Evolutionary conservation across 495 filamentous ascomycete species (phyloP), one percentile per base, ranked within the genome.

Genomic region (Pyrenopolyporus hunteri): DNA sequence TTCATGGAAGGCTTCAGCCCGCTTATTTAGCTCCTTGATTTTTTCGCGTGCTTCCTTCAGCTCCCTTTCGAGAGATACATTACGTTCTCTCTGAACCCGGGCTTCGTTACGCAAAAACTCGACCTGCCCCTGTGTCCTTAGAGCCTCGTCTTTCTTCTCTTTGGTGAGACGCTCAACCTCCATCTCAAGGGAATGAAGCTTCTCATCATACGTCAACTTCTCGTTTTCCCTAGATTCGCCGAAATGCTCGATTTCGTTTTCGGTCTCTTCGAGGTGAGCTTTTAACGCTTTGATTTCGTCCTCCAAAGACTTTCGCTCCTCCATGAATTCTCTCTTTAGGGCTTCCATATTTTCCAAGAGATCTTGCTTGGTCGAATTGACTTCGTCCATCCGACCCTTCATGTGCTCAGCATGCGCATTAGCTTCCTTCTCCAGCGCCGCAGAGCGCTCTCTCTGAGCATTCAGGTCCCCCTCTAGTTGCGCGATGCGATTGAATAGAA

Each of bases 321-420:
- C 85, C 36, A 88, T 80, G 66, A 97, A 97, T 68, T 98, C 93
- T 23, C 85, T 85, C 69, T 96, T 90, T 26, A 91, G 83, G 26
- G 93, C 90, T 66, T 97, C 92, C 70, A 99, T 87, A 67, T 99
- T 99, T 33, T 89, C 89, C 70, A 99, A 85, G 1, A 99, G 83
- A 67, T 99, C 94, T 67, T 90, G 86, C 73, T 99, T 99, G 0
- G 90, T 99, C 2, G 90, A 93, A 58, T 91, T 87, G 9, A 82
- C 89, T 69, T 96, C 91, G 59, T 93, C 87, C 36, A 91, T 83
- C 57, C 86, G 87, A 39, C 84, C 80, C 59, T 85, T 87, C 25
- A 90, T n/a, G n/a, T n/a, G 77, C 14, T 87, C 83, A 4, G 71
- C 78, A 44, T 78, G 81, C 6, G 72, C 71, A 36, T 78, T 71